Conservation (phyloP, 148 eudicot genomes). For the Bassia scoparia region DNA sequence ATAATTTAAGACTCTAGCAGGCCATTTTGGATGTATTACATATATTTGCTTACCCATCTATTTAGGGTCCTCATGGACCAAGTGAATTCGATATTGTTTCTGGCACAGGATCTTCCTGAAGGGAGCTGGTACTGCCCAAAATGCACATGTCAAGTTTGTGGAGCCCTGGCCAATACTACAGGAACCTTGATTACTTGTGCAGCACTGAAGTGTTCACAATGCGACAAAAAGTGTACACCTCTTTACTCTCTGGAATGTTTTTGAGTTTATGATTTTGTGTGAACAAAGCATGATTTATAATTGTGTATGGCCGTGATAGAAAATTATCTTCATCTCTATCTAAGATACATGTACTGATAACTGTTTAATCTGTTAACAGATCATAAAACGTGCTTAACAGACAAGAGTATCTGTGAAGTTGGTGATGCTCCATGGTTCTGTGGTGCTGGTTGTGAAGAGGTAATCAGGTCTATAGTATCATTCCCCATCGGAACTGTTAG, state of each 20-base stretch:
- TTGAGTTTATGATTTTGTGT: no score
- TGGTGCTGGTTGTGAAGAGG: conserved; percentile 70
- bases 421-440: conserved; percentile 67
- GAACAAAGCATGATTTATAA: no score
- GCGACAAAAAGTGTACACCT: conserved; percentile 71
- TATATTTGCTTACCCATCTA: no score
- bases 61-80: not conserved
- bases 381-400: conserved; percentile 61
- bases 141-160: conserved; percentile 77
- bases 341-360: not conserved
- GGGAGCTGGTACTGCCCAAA: conserved; percentile 87
- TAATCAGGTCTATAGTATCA: conserved; percentile 27
- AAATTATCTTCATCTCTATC: not conserved
- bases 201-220: conserved; percentile 66
- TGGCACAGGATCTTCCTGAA: conserved; percentile 81
- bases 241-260: conserved; percentile 21
- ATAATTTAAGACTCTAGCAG: no score
- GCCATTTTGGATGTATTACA: no score
- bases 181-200: conserved; percentile 34
- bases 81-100: conserved; percentile 21
- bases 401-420: conserved; percentile 24
- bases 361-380: conserved; percentile 47
- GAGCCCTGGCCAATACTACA: conserved; percentile 49
- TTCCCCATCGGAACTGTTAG: not conserved
- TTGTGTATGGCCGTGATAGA: not conserved